A percentile compares a stretch with the other conserved stretches of the same genome.
Evolutionary conservation across 345 rosid genomes (phyloP).

Genomic region (Brassica cretica): DNA sequence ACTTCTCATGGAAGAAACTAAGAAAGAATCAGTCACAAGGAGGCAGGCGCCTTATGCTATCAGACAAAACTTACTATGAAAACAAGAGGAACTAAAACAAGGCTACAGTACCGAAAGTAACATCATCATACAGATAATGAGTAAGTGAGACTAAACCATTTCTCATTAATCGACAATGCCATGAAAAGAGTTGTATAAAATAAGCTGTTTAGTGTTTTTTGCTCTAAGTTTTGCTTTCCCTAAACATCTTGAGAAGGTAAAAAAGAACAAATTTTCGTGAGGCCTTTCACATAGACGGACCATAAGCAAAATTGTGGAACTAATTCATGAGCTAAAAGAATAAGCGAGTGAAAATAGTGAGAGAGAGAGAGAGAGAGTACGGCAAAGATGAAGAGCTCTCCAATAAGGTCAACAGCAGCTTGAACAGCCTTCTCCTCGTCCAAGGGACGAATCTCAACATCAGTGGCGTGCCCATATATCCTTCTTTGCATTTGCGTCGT

Average conservation of each 20-base stretch:
- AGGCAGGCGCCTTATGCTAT: neutral
- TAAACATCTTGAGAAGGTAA: neutral
- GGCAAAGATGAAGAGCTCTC: slow-evolving; percentile 76
- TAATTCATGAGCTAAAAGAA: neutral
- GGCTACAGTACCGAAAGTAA: neutral
- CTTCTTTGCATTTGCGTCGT: slow-evolving; percentile 81
- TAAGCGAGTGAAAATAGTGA: no score
- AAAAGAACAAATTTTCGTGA: neutral
- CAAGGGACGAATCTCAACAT: slow-evolving; percentile 85
- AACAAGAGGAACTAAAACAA: neutral
- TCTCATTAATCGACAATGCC: neutral
- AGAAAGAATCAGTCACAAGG: neutral
- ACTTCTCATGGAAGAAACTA: slow-evolving; percentile 14
- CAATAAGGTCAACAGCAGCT: slow-evolving; percentile 92
- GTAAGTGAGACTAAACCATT: neutral
- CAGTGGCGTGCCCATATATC: slow-evolving; percentile 73
- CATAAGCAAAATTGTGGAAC: neutral
- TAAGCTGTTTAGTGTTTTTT: neutral
- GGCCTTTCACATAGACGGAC: neutral
- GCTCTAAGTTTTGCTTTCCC: neutral
- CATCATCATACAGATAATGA: neutral
- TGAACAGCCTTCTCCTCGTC: slow-evolving; percentile 94
- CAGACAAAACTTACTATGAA: neutral
- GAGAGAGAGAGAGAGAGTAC: neutral
- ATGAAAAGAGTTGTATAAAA: neutral